Evolutionary conservation across 345 rosid species (phyloP).

Genomic region (Rhizophora apiculata): DNA sequence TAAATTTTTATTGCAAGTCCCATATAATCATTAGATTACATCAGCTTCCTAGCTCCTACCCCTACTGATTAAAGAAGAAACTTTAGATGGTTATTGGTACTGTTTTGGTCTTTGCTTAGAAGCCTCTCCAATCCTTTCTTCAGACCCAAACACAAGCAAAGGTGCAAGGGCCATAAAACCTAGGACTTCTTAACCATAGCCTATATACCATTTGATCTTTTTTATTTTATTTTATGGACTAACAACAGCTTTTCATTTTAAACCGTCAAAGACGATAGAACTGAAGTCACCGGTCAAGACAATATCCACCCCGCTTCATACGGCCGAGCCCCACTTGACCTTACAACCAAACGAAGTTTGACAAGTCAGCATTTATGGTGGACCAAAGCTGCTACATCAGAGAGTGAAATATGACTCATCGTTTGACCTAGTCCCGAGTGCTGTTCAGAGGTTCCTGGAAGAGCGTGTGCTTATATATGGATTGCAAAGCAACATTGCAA

Average conservation of each 20-base stretch:
- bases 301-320: neutral
- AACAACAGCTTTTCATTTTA: neutral
- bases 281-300: conserved; percentile 4
- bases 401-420: neutral
- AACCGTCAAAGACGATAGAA: neutral
- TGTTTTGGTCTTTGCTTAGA: conserved; percentile 35
- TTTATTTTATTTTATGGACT: neutral
- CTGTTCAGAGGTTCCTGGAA: neutral
- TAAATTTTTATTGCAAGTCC: too few species aligned
- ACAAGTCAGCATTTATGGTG: neutral
- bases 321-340: neutral
- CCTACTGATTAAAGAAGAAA: neutral
- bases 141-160: conserved; percentile 37
- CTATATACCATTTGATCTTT: neutral
- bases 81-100: neutral
- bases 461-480: too few species aligned
- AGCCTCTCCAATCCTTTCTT: conserved; percentile 37
- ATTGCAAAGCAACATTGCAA: neutral
- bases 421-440: neutral
- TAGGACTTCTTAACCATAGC: neutral
- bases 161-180: neutral
- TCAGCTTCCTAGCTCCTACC: neutral
- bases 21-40: too few species aligned
- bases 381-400: neutral
- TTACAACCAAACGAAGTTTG: neutral